A percentile compares a stretch with the other conserved stretches of the same genome.
Conservation (phyloP, 2,329 filamentous ascomycete genomes). For the Didymella keratinophila region DNA sequence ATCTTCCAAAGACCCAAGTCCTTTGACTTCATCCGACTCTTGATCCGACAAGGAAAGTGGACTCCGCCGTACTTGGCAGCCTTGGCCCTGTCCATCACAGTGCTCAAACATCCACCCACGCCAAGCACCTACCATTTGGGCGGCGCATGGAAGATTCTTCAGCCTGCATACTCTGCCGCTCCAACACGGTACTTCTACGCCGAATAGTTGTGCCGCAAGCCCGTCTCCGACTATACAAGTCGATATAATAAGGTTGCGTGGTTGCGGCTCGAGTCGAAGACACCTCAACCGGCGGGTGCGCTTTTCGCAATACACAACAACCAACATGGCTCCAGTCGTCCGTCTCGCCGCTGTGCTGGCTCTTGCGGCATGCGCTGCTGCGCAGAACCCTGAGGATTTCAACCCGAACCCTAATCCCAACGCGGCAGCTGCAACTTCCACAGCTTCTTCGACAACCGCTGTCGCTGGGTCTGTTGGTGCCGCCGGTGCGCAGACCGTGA, state of each 20-base stretch:
- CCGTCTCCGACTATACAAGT: constrained; percentile 1
- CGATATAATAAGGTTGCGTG: constrained; percentile 32
- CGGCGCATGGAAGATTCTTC: constrained; percentile 24
- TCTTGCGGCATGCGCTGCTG: constrained; percentile 17
- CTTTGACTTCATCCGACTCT: neutral
- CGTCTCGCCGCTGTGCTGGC: constrained; percentile 5
- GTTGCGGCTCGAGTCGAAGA: constrained; percentile 10
- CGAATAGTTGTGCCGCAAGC: constrained; percentile 12
- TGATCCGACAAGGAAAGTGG: constrained; percentile 28
- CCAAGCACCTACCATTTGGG: constrained; percentile 23
- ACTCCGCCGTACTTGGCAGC: constrained; percentile 22
- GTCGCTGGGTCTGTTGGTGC: neutral
- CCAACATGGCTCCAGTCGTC: constrained; percentile 26
- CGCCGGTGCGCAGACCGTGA: constrained; percentile 25
- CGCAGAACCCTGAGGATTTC: constrained; percentile 19
- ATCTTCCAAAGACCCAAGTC: neutral
- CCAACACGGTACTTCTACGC: constrained; percentile 28
- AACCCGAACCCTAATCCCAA: neutral
- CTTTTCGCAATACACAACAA: neutral
- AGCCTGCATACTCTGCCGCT: constrained; percentile 11
- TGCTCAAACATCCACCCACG: constrained; percentile 36
- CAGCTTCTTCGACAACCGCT: constrained; percentile 7
- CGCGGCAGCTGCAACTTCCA: constrained; percentile 1
- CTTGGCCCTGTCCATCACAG: constrained; percentile 38
- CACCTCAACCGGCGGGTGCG: constrained; percentile 10